phyloP scores from a whole-genome alignment of 345 rosid species.

The Populus euphratica region DNA sequence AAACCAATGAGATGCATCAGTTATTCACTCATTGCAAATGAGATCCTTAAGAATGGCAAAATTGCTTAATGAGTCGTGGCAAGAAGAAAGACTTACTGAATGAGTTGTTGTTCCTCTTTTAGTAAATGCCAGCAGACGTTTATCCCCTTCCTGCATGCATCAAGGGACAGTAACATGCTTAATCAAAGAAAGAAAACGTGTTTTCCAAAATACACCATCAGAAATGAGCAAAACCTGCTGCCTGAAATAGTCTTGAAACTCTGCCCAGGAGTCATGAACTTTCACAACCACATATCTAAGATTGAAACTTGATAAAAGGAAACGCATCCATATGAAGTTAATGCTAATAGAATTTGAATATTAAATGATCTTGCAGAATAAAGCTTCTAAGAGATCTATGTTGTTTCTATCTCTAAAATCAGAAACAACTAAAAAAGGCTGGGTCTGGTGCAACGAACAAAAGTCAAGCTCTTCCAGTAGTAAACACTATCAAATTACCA shows the following conservation, averaged over 20 bases:
- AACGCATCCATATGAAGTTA: slow-evolving; percentile 5
- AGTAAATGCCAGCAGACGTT: slow-evolving; percentile 83
- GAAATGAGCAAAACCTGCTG: slow-evolving; percentile 55
- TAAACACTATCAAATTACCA: not conserved
- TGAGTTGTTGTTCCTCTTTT: slow-evolving; percentile 73
- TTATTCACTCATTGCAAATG: not conserved
- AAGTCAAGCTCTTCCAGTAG: not conserved
- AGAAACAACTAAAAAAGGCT: not conserved
- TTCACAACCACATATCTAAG: slow-evolving; percentile 72
- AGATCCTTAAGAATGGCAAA: not conserved
- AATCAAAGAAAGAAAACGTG: slow-evolving; percentile 1
- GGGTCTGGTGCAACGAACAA: not conserved
- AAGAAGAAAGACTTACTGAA: slow-evolving; percentile 49
- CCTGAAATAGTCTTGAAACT: slow-evolving; percentile 66
- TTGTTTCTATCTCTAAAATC: not conserved
- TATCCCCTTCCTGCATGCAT: slow-evolving; percentile 63
- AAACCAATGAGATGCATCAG: not conserved
- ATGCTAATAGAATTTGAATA: not conserved
- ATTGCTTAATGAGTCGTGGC: no score
- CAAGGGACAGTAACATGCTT: slow-evolving; percentile 8
- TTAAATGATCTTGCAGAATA: not conserved
- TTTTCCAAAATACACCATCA: not conserved
- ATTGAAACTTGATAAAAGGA: slow-evolving; percentile 28
- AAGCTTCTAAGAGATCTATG: not conserved
- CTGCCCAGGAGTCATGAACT: slow-evolving; percentile 78